A percentile compares a stretch with the other conserved stretches of the same genome.
Evolutionary conservation across 1,139 yeast species (phyloP).

Genomic region (Blastobotrys niveus): DNA sequence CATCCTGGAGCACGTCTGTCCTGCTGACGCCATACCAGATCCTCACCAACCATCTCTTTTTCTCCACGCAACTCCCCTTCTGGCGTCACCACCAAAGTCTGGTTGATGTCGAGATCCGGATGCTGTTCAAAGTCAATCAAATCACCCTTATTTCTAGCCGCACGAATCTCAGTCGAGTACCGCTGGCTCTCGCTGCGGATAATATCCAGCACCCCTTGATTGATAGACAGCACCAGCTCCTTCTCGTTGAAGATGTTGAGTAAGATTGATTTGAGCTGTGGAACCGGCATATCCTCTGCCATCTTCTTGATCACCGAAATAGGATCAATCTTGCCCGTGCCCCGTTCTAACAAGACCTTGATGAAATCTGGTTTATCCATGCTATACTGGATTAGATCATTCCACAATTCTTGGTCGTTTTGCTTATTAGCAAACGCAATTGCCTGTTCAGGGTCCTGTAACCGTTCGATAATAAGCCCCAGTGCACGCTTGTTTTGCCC

Average conservation of each 20-base stretch:
- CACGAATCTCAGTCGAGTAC: constrained; percentile 19
- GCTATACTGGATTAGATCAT: constrained; percentile 63
- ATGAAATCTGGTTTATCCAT: constrained; percentile 69
- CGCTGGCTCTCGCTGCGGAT: constrained; percentile 52
- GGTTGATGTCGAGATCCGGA: constrained; percentile 1
- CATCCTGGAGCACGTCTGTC: constrained; percentile 25
- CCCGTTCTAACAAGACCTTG: constrained; percentile 53
- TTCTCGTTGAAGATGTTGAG: constrained; percentile 60
- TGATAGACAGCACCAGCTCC: constrained; percentile 53
- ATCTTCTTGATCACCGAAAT: constrained; percentile 59
- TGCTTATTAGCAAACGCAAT: constrained; percentile 72
- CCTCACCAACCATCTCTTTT: constrained; percentile 29
- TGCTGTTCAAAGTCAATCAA: constrained; percentile 5
- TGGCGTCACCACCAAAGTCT: constrained; percentile 13
- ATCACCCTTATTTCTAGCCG: constrained; percentile 20
- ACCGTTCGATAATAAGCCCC: constrained; percentile 64
- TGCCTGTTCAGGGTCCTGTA: constrained; percentile 75
- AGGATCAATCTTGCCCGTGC: constrained; percentile 49
- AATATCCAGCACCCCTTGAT: constrained; percentile 55
- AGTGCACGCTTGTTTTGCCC: constrained; percentile 79
- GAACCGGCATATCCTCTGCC: constrained; percentile 56
- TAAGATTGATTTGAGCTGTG: constrained; percentile 58
- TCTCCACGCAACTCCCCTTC: constrained; percentile 28
- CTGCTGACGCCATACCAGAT: constrained; percentile 21
- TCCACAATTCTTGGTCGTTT: constrained; percentile 75